Base-by-base conservation (phyloP, 352 stramenopile genomes). In the Globisporangium ultimum region DNA sequence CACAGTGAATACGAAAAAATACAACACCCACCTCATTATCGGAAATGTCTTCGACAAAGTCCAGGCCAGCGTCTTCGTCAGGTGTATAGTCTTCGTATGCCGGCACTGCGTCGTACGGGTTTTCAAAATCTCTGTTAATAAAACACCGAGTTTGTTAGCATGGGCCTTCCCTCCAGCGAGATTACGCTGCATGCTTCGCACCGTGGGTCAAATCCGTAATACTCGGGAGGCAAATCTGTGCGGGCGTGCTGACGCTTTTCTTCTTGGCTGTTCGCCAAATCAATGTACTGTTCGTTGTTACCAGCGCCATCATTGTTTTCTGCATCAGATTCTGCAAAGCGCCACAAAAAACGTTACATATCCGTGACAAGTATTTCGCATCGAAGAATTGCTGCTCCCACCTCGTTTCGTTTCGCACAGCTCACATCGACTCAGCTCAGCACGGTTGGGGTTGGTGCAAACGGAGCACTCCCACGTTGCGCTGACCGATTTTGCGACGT, bases 41-140 rank as follows among this genome's bases (percentile, higher is more conserved):
- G 13, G 78, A 87, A 7, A 90, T 87, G 18, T 90, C 76, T 64
- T 90, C 80, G 15, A 81, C 53, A 21, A 70, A 72, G 50, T 84
- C 69, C 17, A 55, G 47, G 8, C n/a, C 46, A 20, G 41, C 20
- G 22, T 34, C 18, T 11, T 22, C 48, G n/a, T 61, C 61, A 9
- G 38, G 51, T 20, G 32, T 32, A 32, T 71, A 63, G 54, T 61
- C 55, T 47, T 71, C 61, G n/a, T 70, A 66, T 15, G 28, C 50
- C 15, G 46, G 50, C 2, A 77, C 58, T 64, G 72, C 24, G 53
- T 66, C 50, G 69, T 67, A 67, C n/a, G 71, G 65, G 48, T 78
- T 84, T 9, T 81, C 64, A 46, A 76, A 66, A 21, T 74, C 64
- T 49, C 73, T 83, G 45, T 32, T 45, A 11, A 18, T 14, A 17